A percentile compares a stretch with the other conserved stretches of the same genome.
Evolutionary conservation across 2,329 filamentous ascomycete genomes (phyloP).

Genomic region (Ophiostoma sp.): DNA sequence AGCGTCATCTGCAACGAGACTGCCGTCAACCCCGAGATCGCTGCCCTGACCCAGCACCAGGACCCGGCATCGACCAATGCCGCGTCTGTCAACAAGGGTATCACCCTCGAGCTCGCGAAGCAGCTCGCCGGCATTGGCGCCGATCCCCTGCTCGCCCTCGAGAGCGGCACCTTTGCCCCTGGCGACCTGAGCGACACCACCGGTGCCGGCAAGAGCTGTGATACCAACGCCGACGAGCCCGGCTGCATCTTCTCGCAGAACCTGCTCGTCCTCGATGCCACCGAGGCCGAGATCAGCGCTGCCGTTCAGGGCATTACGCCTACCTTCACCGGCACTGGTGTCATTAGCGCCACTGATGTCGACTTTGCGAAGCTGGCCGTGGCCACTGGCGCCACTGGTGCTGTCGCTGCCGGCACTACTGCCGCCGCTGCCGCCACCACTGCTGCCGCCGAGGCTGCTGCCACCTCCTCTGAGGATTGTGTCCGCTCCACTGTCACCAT

Average conservation of each 20-base stretch:
- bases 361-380: slow-evolving; percentile 26
- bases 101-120: slow-evolving; percentile 53
- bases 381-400: slow-evolving; percentile 23
- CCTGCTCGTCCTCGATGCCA: slow-evolving; percentile 50
- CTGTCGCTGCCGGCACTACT: slow-evolving; percentile 22
- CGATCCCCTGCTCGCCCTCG: slow-evolving; percentile 55
- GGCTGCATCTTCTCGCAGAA: slow-evolving; percentile 54
- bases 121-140: slow-evolving; percentile 58
- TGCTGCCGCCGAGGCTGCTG: background rate
- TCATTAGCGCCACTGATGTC: slow-evolving; percentile 28
- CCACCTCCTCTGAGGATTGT: slow-evolving; percentile 9
- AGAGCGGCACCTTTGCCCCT: slow-evolving; percentile 58
- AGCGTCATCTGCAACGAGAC: slow-evolving; percentile 54
- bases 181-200: slow-evolving; percentile 42
- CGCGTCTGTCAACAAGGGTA: slow-evolving; percentile 50
- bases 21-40: slow-evolving; percentile 58
- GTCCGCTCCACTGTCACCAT: background rate
- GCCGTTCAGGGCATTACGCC: slow-evolving; percentile 40
- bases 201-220: slow-evolving; percentile 49
- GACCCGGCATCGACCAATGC: slow-evolving; percentile 58
- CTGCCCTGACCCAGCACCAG: slow-evolving; percentile 59
- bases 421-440: slow-evolving; percentile 12
- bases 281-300: slow-evolving; percentile 47
- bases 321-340: slow-evolving; percentile 28
- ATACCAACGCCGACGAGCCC: slow-evolving; percentile 42